phyloP scores from a whole-genome alignment of 2,329 filamentous ascomycete genomes.

The Fusarium sp. region DNA sequence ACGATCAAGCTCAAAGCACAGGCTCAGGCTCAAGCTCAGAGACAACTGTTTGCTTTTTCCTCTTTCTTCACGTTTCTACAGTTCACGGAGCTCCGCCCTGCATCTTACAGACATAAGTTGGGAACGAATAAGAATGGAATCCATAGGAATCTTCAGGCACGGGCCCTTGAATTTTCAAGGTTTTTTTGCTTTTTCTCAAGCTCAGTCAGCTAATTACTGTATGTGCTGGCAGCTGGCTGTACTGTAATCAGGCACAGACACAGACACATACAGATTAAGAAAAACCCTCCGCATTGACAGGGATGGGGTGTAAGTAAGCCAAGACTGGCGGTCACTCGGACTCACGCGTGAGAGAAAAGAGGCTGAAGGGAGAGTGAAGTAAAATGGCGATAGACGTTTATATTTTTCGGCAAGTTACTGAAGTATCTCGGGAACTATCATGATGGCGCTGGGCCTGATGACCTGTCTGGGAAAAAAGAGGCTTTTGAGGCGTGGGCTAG shows the following conservation, averaged over 20 bases:
- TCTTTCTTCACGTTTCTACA: constrained; percentile 6
- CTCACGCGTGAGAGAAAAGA: constrained; percentile 1
- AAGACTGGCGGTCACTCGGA: constrained; percentile 14
- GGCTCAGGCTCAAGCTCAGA: constrained; percentile 26
- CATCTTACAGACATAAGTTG: constrained; percentile 13
- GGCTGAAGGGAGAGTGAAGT: constrained; percentile 21
- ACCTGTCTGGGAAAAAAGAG: constrained; percentile 22
- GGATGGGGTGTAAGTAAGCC: constrained; percentile 12
- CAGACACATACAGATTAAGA: constrained; percentile 11
- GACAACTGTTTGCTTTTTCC: constrained; percentile 19
- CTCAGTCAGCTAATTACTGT: neutral
- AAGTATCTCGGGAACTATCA: constrained; percentile 24
- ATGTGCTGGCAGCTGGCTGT: neutral
- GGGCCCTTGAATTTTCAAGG: constrained; percentile 11
- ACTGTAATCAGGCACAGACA: constrained; percentile 19
- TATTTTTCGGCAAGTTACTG: constrained; percentile 1
- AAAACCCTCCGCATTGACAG: constrained; percentile 17
- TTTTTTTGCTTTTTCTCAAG: constrained; percentile 31
- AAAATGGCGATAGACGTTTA: constrained; percentile 10
- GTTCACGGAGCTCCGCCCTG: constrained; percentile 18
- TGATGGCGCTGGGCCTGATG: constrained; percentile 27
- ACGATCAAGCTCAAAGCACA: constrained; percentile 4
- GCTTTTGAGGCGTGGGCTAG: constrained; percentile 26
- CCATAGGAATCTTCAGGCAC: constrained; percentile 28
- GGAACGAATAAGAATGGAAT: constrained; percentile 14